phyloP scores from a whole-genome alignment of 495 filamentous ascomycete genomes.

The Thermothielavioides terrestris region DNA sequence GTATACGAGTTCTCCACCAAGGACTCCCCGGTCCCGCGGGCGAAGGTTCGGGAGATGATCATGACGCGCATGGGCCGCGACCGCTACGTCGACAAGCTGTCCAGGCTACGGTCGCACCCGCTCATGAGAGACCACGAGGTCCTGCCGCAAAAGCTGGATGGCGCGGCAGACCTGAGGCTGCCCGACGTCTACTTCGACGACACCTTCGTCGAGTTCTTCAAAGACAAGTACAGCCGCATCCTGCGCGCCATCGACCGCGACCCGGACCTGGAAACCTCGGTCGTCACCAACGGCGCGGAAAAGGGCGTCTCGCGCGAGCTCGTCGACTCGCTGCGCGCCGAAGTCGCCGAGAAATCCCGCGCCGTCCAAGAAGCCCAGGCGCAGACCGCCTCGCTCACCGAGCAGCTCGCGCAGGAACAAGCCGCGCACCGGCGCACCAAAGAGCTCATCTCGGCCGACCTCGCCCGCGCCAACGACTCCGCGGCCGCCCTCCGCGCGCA shows the following conservation, averaged over 20 bases:
- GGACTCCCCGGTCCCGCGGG: conserved; percentile 82
- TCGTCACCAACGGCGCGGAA: conserved; percentile 67
- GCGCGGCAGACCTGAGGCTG: conserved; percentile 48
- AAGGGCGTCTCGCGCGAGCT: conserved; percentile 77
- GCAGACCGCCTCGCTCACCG: conserved; percentile 55
- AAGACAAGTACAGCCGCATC: conserved; percentile 87
- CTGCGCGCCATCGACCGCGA: conserved; percentile 84
- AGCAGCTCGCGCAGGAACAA: conserved; percentile 68
- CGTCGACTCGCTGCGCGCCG: conserved; percentile 70
- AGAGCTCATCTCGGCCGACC: conserved; percentile 56
- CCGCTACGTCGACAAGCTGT: conserved; percentile 79
- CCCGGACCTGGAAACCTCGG: conserved; percentile 72
- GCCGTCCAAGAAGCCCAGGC: conserved; percentile 60
- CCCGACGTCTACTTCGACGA: conserved; percentile 82
- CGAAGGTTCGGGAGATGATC: conserved; percentile 73
- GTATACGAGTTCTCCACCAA: conserved; percentile 97
- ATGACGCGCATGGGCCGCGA: conserved; percentile 74
- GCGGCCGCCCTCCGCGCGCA: conserved; percentile 63
- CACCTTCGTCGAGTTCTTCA: conserved; percentile 86
- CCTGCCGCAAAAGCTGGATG: conserved; percentile 56
- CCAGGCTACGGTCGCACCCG: conserved; percentile 68
- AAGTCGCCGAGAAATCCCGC: conserved; percentile 64
- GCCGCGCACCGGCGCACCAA: conserved; percentile 64
- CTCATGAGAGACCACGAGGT: conserved; percentile 88
- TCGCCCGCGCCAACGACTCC: conserved; percentile 54